Evolutionary conservation across 345 rosid genomes (phyloP), one percentile per base, ranked within the genome.

Genomic region (Lumnitzera racemosa): DNA sequence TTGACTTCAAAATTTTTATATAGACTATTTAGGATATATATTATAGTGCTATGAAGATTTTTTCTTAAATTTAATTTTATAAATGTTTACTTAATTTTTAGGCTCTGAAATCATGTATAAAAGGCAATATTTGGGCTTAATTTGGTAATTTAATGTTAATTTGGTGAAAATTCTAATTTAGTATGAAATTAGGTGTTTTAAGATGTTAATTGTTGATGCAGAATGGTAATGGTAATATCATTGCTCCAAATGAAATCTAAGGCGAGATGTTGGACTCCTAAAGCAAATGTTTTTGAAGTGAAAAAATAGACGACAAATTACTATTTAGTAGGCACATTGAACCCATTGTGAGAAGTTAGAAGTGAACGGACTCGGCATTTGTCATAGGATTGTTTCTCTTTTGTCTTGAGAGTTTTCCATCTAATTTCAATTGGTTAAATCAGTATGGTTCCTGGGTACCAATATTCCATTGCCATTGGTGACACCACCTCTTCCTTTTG

Each of bases 261-360:
- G 94, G 83, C 27, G 94, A 87, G 76, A 87, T 87, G 94, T 51
- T 81, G 75, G 94, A 87, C 65, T 87, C 86, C 3, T 87, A 86
- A 84, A 25, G 54, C 24, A 15, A 13, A 15, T 49, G 47, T 49
- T 50, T 43, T 56, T 20, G 65, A 71, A 55, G 71, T 69, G n/a
- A 67, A 64, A 72, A 70, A 66, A 62, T 47, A 62, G 75, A 59
- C 51, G 63, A 53, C 31, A 9, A 36, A 4, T 36, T 61, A 61
- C 49, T 65, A 51, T 59, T 64, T 65, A 54, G 58, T 52, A 63
- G 57, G 24, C 61, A 48, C 70, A 58, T 52, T 13, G 67, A 62
- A 58, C 59, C 56, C 17, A 51, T 43, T 53, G 20, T 71, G 53
- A 51, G 65, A 70, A 64, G 57, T n/a, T 57, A 51, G 66, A 55